Evolutionary conservation across 306 rosid genomes (phyloP), one percentile per base, ranked within the genome.

Genomic region (Crotalaria pallida): DNA sequence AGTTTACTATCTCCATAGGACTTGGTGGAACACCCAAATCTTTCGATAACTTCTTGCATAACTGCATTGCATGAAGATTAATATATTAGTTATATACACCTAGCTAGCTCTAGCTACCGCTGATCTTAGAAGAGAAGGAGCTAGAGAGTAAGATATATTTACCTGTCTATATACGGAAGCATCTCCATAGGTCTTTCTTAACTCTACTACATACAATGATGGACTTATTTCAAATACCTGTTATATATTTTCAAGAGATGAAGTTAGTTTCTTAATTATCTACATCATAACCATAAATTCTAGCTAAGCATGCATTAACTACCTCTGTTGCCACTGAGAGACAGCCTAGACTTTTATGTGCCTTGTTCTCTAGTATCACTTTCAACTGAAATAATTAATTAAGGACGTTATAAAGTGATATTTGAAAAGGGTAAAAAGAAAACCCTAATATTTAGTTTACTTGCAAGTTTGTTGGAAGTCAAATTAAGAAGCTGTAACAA

Each of bases 201-300:
- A 33, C 58, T 94, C 98, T 60, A 94, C 95, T 6, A 88, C 95
- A 41, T 69, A 60, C 71, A 87, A 69, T 10, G 97, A 87, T 47
- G 90, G 81, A 64, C 88, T 81, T 69, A 94, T 83, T 84, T 90
- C 97, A 58, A 88, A 88, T 51, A 90, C 87, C 98, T 93, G 95
- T 23, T 22, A 52, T 11, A 75, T 45, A n/a, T n/a, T n/a, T n/a
- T n/a, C 43, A 34, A 34, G 13, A 41, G 21, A 8, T 3, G 5
- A 62, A 62, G 33, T 65, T 21, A 48, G 33, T 70, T 16, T n/a
- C n/a, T n/a, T n/a, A n/a, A n/a, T n/a, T n/a, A n/a, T n/a, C n/a
- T n/a, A n/a, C n/a, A n/a, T n/a, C n/a, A n/a, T n/a, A n/a, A n/a
- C n/a, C n/a, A n/a, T n/a, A 48, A 38, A 49, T 76, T 58, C 50